Percentiles rank a stretch among this genome's conserved stretches.
Evolutionary conservation across 2,329 filamentous ascomycete species (phyloP).

Genomic region (Apiospora aurea): DNA sequence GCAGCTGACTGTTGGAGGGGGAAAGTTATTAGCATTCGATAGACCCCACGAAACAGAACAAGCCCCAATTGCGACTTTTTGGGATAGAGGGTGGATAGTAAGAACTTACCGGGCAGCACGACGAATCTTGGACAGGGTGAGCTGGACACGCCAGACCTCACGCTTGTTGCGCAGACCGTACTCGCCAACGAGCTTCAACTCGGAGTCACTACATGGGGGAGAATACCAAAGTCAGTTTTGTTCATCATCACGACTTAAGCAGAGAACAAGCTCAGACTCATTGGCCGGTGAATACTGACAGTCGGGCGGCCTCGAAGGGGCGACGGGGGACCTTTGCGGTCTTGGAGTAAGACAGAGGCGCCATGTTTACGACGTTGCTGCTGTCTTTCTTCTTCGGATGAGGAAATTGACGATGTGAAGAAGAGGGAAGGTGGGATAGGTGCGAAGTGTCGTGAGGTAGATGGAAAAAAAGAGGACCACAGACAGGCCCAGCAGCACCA

Average conservation of each 20-base stretch:
- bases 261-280: conserved; percentile 96
- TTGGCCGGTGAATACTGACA: conserved; percentile 98
- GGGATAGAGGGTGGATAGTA: neutral
- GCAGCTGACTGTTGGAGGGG: conserved; percentile 79
- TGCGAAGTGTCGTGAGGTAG: conserved; percentile 16
- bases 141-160: conserved; percentile 99
- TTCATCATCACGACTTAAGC: conserved; percentile 87
- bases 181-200: conserved; percentile 99
- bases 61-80: neutral
- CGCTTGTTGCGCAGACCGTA: conserved; percentile 99
- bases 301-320: conserved; percentile 99
- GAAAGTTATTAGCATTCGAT: conserved; percentile 34
- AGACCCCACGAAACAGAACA: neutral
- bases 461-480: conserved; percentile 24
- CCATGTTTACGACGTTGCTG: conserved; percentile 46
- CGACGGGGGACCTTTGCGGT: conserved; percentile 98
- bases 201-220: conserved; percentile 80
- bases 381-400: conserved; percentile 46
- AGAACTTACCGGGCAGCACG: conserved; percentile 94
- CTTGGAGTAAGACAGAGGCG: conserved; percentile 87
- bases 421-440: conserved; percentile 27
- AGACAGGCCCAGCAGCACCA: neutral
- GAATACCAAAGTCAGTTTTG: conserved; percentile 67
- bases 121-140: conserved; percentile 99
- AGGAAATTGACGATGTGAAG: conserved; percentile 36